These are phyloP conservation scores for Alloteropsis angusta DNA, from an alignment of 202 grass and related monocot species.

Conservation along the genomic window DNA sequence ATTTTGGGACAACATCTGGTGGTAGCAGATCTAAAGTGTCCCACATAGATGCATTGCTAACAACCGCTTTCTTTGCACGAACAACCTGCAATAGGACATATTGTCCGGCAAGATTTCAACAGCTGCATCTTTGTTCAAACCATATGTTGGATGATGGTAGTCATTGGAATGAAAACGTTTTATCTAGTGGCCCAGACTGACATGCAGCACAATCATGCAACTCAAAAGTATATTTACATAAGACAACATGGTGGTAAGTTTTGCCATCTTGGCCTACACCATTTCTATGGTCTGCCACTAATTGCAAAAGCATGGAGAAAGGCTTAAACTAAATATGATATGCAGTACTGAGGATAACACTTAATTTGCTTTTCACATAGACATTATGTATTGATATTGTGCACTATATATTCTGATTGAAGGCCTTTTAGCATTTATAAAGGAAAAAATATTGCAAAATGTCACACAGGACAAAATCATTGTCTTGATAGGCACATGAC, in stretches of 20 bases:
- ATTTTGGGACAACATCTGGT: conserved; percentile 49
- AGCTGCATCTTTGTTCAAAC: conserved; percentile 15
- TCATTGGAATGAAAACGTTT: conserved; percentile 1
- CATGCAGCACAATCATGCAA: conserved; percentile 17
- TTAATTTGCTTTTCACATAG: neutral
- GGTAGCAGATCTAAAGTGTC: conserved; percentile 83
- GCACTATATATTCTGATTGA: neutral
- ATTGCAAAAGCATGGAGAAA: conserved; percentile 21
- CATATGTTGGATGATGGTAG: conserved; percentile 24
- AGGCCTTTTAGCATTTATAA: conserved; percentile 12
- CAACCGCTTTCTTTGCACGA: conserved; percentile 84
- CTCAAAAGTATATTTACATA: conserved; percentile 22
- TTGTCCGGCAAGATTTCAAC: conserved; percentile 27
- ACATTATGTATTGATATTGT: neutral
- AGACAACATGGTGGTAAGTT: conserved; percentile 14
- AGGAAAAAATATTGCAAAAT: neutral
- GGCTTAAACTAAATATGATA: conserved; percentile 14
- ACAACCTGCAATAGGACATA: conserved; percentile 52
- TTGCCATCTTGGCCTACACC: conserved; percentile 24
- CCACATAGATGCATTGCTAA: conserved; percentile 95
- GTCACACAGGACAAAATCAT: conserved; percentile 6
- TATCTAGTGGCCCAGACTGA: conserved; percentile 19
- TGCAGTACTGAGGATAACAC: neutral
- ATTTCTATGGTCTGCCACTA: conserved; percentile 39
- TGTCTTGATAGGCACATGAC: neutral